Base-by-base conservation (phyloP, 192 early-diverging fungal genomes). In the Backusella liffmaniae region DNA sequence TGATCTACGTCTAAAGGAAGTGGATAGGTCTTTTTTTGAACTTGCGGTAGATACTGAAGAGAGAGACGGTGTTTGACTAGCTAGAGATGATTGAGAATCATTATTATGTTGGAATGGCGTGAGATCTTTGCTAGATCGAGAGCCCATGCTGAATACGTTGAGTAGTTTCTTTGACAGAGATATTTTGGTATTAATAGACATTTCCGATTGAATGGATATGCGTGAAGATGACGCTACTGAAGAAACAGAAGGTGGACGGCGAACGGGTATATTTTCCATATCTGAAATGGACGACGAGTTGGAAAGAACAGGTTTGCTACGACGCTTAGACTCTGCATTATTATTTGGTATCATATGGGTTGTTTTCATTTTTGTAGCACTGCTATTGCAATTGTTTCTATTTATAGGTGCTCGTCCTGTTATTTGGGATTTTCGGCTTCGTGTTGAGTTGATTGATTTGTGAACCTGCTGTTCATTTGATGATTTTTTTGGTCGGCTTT, bases 101-200 rank as follows among this genome's bases (percentile, higher is more conserved):
- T 53, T 76, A 5, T 49, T 76, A 5, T 75, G 69, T 44, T 35
- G 62, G 4, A 76, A 53, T 13, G 70, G 16, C 29, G 51, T 51
- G 6, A 68, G 21, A 7, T 72, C 59, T 46, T 76, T 79, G 6
- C 66, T 51, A 15, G 35, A 49, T 39, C 77, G 37, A 44, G 49
- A 77, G 23, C 67, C 74, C 80, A 81, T 81, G 26, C 80, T 81
- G n/a, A 81, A 81, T 13, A 81, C 80, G 23, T 73, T 72, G 12
- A 76, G 72, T 10, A 81, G 35, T 36, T 73, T 71, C 67, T 81
- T 81, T 5, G 71, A 59, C 10, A 81, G 35, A 4, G 80, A 76
- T 42, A 65, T 44, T 69, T 77, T 81, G 23, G 72, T 76, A 32
- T 75, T 75, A 21, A 73, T 74, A 23, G 76, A 73, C 66, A 65